phyloP scores from a whole-genome alignment of 805 yeast species.

The Limtongia smithiae region DNA sequence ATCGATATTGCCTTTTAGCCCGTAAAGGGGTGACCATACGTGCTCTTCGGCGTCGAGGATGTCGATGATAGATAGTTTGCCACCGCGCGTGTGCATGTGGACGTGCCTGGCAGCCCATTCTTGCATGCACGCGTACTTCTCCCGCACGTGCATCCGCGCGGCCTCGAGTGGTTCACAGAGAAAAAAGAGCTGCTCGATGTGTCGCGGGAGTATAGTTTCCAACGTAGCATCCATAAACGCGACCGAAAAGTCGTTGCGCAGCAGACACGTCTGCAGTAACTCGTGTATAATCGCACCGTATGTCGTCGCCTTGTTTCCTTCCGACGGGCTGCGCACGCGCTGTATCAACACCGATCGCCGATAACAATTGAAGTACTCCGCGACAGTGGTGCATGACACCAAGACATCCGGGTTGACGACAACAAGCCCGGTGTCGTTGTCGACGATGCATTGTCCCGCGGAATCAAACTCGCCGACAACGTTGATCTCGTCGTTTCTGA shows the following conservation, averaged over 20 bases:
- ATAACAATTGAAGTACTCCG: constrained; percentile 70
- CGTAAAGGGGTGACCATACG: constrained; percentile 87
- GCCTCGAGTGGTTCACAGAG: constrained; percentile 28
- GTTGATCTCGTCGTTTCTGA: constrained; percentile 36
- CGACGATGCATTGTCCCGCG: constrained; percentile 34
- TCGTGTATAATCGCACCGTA: constrained; percentile 83
- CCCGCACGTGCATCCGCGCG: constrained; percentile 30
- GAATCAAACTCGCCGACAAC: constrained; percentile 33
- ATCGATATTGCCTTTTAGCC: constrained; percentile 85
- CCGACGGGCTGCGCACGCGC: constrained; percentile 60
- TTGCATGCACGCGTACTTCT: constrained; percentile 25
- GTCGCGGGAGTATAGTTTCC: constrained; percentile 29
- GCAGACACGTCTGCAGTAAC: constrained; percentile 60
- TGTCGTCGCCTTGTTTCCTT: constrained; percentile 58
- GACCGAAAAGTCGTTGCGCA: constrained; percentile 39
- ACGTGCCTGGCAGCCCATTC: constrained; percentile 34
- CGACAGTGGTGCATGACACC: constrained; percentile 74
- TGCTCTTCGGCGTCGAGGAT: constrained; percentile 84
- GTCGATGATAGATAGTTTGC: constrained; percentile 52
- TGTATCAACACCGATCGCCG: constrained; percentile 63
- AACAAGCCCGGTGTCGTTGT: constrained; percentile 55
- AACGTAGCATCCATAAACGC: constrained; percentile 39
- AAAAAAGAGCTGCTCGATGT: constrained; percentile 32
- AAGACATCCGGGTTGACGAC: constrained; percentile 81
- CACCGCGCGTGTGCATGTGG: neutral